Evolutionary conservation across 1,139 yeast genomes (phyloP).

Genomic region (Hemisphaericaspora subhashii): DNA sequence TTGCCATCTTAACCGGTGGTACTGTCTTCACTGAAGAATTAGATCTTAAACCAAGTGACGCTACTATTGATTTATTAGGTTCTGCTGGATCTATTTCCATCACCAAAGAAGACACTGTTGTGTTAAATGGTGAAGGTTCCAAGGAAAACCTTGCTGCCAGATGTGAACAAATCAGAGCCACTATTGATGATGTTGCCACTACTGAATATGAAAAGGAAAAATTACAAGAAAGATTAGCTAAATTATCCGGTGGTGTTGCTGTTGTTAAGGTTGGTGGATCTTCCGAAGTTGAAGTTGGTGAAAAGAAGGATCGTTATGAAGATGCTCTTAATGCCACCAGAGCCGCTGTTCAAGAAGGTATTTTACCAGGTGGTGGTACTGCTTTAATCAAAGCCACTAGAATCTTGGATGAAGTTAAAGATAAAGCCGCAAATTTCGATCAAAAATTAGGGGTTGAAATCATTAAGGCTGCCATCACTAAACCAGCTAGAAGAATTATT

Average conservation of each 20-base stretch:
- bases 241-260: slow-evolving; percentile 99
- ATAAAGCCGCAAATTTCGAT: slow-evolving; percentile 81
- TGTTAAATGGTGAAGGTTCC: slow-evolving; percentile 93
- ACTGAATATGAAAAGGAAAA: slow-evolving; percentile 97
- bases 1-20: slow-evolving; percentile 96
- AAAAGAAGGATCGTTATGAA: slow-evolving; percentile 99
- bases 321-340: slow-evolving; percentile 99
- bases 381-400: slow-evolving; percentile 94
- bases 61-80: slow-evolving; percentile 89
- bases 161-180: slow-evolving; percentile 93
- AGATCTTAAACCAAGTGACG: slow-evolving; percentile 96
- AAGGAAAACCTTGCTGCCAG: slow-evolving; percentile 87
- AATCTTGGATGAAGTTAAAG: slow-evolving; percentile 70
- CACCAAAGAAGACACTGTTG: slow-evolving; percentile 96
- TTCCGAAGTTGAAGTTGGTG: slow-evolving; percentile 98
- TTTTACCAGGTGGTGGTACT: slow-evolving; percentile 99
- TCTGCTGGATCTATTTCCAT: slow-evolving; percentile 90
- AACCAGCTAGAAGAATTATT: slow-evolving; percentile 95
- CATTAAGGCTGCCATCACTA: slow-evolving; percentile 92
- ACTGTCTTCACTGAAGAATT: slow-evolving; percentile 98
- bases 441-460: slow-evolving; percentile 97
- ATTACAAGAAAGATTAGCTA: slow-evolving; percentile 97
- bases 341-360: slow-evolving; percentile 99
- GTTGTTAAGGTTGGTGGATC: slow-evolving; percentile 98
- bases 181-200: slow-evolving; percentile 70